A percentile compares a stretch with the other conserved stretches of the same genome.
Evolutionary conservation across 208 protist species (phyloP).

Genomic region (Leishmania aethiopica): DNA sequence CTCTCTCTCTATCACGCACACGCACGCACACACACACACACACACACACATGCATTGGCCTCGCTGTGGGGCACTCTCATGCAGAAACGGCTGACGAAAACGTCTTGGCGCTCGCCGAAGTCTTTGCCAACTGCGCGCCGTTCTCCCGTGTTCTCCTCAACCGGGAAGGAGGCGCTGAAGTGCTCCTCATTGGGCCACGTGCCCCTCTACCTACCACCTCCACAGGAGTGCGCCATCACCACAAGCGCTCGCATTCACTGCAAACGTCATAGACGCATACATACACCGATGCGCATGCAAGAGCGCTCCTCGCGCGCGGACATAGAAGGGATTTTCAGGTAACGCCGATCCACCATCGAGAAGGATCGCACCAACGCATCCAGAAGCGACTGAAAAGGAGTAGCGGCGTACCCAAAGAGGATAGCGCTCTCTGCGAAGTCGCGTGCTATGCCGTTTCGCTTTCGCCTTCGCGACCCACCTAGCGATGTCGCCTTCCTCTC

Average conservation of each 20-base stretch:
- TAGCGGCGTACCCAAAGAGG: background rate
- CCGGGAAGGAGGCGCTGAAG: background rate
- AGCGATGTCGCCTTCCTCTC: conserved; percentile 75
- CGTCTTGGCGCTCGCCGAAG: background rate
- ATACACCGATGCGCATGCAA: background rate
- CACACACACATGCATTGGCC: background rate
- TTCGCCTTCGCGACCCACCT: conserved; percentile 52
- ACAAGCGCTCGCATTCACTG: background rate
- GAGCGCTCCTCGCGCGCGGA: background rate
- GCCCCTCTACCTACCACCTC: background rate
- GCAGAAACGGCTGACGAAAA: background rate
- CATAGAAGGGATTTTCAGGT: background rate
- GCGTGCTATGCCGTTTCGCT: conserved; percentile 62
- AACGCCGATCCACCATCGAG: background rate
- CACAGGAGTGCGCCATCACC: background rate
- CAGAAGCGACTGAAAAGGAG: background rate
- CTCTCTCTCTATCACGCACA: background rate
- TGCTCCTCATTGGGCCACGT: background rate
- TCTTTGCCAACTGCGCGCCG: background rate
- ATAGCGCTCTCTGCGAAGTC: background rate
- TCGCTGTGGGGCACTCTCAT: background rate
- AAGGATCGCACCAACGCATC: background rate
- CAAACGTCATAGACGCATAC: background rate
- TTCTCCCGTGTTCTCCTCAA: background rate
- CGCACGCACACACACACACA: background rate